phyloP scores from a whole-genome alignment of 768 basidiomycete species.

The Mycena rebaudengoi region DNA sequence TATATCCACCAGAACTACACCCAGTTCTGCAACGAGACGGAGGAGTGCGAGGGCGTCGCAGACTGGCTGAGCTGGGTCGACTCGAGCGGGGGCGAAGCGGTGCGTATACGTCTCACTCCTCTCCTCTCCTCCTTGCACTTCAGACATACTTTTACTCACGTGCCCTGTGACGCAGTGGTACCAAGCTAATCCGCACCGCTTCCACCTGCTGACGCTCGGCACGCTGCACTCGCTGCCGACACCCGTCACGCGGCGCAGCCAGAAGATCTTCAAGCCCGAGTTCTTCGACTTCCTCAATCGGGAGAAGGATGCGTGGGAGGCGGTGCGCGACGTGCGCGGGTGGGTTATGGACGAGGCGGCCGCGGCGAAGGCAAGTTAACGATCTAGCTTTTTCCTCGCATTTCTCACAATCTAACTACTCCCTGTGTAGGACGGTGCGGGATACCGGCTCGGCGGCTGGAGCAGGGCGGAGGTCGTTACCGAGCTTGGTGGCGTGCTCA shows the following conservation, averaged over 20 bases:
- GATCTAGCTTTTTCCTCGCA: background rate
- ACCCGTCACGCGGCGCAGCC: conserved; percentile 80
- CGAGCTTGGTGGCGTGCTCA: conserved; percentile 68
- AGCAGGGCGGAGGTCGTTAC: conserved; percentile 56
- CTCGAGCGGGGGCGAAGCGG: conserved; percentile 69
- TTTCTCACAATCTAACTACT: background rate
- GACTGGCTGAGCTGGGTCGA: conserved; percentile 86
- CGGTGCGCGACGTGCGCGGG: conserved; percentile 59
- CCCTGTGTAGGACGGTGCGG: conserved; percentile 2
- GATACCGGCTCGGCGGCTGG: conserved; percentile 45
- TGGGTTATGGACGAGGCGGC: conserved; percentile 60
- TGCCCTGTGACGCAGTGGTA: too few species aligned
- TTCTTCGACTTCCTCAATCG: conserved; percentile 75
- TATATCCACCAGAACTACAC: conserved; percentile 96
- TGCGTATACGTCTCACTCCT: conserved; percentile 38
- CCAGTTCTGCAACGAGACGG: conserved; percentile 81
- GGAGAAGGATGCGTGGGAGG: conserved; percentile 69
- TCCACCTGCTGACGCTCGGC: conserved; percentile 83
- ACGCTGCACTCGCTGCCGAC: conserved; percentile 88
- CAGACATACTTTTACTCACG: conserved; percentile 2
- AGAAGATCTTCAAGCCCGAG: conserved; percentile 88
- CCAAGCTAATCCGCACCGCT: conserved; percentile 82
- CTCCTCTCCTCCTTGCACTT: background rate
- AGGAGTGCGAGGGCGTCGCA: conserved; percentile 73
- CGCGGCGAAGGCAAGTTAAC: too few species aligned